Base-by-base conservation (phyloP, 352 stramenopile genomes). In the Pythium grandisporangium region DNA sequence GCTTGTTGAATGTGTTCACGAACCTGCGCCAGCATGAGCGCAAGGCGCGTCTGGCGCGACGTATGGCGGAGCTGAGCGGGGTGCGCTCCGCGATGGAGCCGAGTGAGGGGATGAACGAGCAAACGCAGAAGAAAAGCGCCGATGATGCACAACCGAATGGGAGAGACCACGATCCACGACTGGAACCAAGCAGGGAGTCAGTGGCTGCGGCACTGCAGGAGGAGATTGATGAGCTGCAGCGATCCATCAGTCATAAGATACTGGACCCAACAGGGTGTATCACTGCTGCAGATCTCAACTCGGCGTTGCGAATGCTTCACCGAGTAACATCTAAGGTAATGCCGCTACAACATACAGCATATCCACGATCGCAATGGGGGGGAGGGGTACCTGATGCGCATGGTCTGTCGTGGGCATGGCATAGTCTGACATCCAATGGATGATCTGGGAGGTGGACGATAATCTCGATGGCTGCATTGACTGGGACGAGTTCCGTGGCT, bases 371-470 rank as follows among this genome's bases (percentile, higher is more conserved):
- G n/a, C n/a, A n/a, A n/a, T n/a, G n/a, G n/a, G n/a, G n/a, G n/a
- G n/a, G n/a, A n/a, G n/a, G n/a, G n/a, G n/a, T n/a, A n/a, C n/a
- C n/a, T n/a, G n/a, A n/a, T n/a, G n/a, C n/a, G n/a, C n/a, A n/a
- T n/a, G n/a, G n/a, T n/a, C n/a, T n/a, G n/a, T n/a, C n/a, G n/a
- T n/a, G n/a, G n/a, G 13, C 4, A 21, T 5, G 6, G 5, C 21
- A 20, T 39, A 96, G 72, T 74, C 70, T 30, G 87, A 98, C 43
- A 67, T 96, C 13, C 84, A 97, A 47, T 93, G 96, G 63, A 97
- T 98, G 66, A 95, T 98, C 38, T 98, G 94, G 95, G 94, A 98
- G 58, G 79, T 96, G 3, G 95, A 98, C 61, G 90, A 98, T 46
- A 95, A 98, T 40, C 61, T 97, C 13, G 93, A 98, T 63, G 88